phyloP scores from a whole-genome alignment of 176 grass and related monocot genomes.

The Rhynchospora breviuscula region DNA sequence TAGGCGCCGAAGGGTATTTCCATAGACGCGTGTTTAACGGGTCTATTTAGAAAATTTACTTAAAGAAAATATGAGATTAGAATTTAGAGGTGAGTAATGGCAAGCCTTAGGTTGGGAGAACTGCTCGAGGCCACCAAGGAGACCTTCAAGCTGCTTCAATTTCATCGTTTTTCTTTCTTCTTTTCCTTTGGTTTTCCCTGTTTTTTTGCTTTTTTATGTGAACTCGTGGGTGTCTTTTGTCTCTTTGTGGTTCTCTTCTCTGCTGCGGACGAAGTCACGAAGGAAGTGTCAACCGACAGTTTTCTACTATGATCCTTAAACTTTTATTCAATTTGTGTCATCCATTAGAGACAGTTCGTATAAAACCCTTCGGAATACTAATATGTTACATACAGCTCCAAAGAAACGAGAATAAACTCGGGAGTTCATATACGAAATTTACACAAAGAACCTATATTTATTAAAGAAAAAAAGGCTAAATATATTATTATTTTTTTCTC shows the following conservation, averaged over 20 bases:
- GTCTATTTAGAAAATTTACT: background rate
- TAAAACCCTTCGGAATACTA: background rate
- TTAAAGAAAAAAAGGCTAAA: too few species aligned
- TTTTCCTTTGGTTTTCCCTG: background rate
- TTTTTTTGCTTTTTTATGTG: background rate
- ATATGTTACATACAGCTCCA: too few species aligned
- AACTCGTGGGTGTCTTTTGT: background rate
- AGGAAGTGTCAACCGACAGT: background rate
- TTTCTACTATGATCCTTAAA: too few species aligned
- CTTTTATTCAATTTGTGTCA: background rate
- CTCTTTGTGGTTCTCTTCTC: background rate
- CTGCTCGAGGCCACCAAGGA: slow-evolving; percentile 67
- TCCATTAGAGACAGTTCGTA: background rate
- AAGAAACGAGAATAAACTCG: too few species aligned
- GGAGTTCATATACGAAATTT: too few species aligned
- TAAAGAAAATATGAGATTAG: slow-evolving; percentile 10
- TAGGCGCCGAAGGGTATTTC: background rate
- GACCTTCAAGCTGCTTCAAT: slow-evolving; percentile 94
- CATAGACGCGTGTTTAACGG: background rate
- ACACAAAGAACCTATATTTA: too few species aligned
- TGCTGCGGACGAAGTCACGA: background rate
- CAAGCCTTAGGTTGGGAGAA: slow-evolving; percentile 73
- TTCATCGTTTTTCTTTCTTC: slow-evolving; percentile 38
- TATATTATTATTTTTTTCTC: too few species aligned
- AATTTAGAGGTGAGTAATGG: background rate